phyloP scores from a whole-genome alignment of 2,329 filamentous ascomycete species.

The Graphilbum fragrans region DNA sequence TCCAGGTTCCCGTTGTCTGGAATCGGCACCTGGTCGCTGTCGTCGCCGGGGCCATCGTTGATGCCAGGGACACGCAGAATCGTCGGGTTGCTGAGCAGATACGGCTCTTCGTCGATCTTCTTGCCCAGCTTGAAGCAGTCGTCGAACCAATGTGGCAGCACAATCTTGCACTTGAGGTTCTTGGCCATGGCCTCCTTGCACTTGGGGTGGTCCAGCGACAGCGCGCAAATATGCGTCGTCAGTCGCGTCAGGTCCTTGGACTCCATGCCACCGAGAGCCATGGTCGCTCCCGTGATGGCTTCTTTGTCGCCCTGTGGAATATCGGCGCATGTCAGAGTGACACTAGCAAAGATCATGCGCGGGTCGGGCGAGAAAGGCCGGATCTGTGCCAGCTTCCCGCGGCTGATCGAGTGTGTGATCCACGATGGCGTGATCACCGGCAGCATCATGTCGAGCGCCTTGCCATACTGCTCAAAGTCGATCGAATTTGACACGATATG shows the following conservation, averaged over 20 bases:
- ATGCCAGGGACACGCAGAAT: constrained; percentile 40
- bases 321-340: constrained; percentile 71
- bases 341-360: constrained; percentile 75
- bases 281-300: constrained; percentile 77
- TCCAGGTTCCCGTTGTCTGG: constrained; percentile 48
- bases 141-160: constrained; percentile 96
- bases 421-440: constrained; percentile 75
- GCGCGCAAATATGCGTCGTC: constrained; percentile 81
- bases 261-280: constrained; percentile 81
- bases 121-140: constrained; percentile 90
- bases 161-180: constrained; percentile 62
- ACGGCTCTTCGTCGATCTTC: constrained; percentile 79
- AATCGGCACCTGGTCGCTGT: constrained; percentile 18
- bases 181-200: constrained; percentile 51
- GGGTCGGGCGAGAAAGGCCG: constrained; percentile 86
- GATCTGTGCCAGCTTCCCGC: constrained; percentile 60
- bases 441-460: constrained; percentile 64
- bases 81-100: constrained; percentile 74
- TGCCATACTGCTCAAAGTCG: constrained; percentile 81
- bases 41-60: constrained; percentile 26
- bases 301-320: constrained; percentile 81
- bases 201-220: constrained; percentile 64
- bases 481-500: constrained; percentile 60
- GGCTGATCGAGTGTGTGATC: constrained; percentile 60
- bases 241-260: constrained; percentile 57